Conservation (phyloP, 306 rosid species). For the Erythrophleum fordii region DNA sequence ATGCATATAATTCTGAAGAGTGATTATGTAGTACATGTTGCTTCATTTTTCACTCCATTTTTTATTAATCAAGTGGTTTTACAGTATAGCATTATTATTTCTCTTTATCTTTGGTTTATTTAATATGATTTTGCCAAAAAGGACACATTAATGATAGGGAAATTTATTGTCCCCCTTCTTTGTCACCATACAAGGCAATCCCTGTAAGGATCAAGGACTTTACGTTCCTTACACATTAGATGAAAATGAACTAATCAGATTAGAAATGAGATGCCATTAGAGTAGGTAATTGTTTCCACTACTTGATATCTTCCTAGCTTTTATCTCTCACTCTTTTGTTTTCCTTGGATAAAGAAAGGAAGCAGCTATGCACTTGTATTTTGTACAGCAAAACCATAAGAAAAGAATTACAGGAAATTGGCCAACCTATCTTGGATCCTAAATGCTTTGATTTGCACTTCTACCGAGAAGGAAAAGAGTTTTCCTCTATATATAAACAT, state of each 20-base stretch:
- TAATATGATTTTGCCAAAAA: background rate
- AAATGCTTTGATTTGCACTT: conserved; percentile 26
- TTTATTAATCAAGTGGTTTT: conserved; percentile 10
- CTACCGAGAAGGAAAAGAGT: too few relatives aligned
- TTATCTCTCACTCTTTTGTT: background rate
- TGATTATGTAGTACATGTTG: background rate
- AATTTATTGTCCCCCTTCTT: too few relatives aligned
- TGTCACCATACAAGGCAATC: too few relatives aligned
- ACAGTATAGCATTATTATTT: background rate
- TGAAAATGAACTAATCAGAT: conserved; percentile 20
- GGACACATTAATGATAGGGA: background rate
- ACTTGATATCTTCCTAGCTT: background rate
- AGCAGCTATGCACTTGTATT: conserved; percentile 30
- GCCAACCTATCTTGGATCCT: conserved; percentile 47
- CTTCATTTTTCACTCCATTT: background rate
- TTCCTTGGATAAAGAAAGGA: background rate
- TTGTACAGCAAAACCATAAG: conserved; percentile 14
- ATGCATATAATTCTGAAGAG: background rate
- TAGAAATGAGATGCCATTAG: conserved; percentile 16
- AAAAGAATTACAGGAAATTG: background rate
- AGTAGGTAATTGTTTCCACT: conserved; percentile 17
- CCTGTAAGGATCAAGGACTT: too few relatives aligned
- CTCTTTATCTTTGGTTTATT: background rate
- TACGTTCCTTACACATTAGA: too few relatives aligned
- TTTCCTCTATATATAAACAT: too few relatives aligned